Evolutionary conservation across 1,284 basidiomycete genomes (phyloP), one percentile per base, ranked within the genome.

Genomic region (Cystobasidium slooffiae): DNA sequence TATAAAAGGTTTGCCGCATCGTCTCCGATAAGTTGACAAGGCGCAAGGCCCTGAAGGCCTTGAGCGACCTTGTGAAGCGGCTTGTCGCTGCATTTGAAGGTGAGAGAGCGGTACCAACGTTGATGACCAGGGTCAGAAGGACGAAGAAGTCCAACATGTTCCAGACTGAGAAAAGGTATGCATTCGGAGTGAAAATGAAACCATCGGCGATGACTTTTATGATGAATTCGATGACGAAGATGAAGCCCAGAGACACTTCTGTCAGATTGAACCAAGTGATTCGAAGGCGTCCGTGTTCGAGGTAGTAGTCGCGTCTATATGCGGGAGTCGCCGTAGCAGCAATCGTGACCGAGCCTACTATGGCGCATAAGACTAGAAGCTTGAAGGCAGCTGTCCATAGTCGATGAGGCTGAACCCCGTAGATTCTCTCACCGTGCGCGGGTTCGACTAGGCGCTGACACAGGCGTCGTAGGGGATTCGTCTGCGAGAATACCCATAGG

Each of bases 181-280:
- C 94, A 79, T 97, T 98, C 0, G 96, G 96, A 0, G 94, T 91
- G 83, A 97, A 95, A 18, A 90, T 79, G 81, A 95, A 77, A 0
- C 96, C 96, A 79, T 99, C 96, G 0, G 96, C 96, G 61, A 94
- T 85, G 79, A 97, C 85, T 84, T 98, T 95, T 88, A 97, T 89
- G 76, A 91, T 75, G 77, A 96, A 94, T 81, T 99, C 96, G 68
- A 90, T 77, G 64, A 97, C 83, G 51, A 98, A 90, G 7, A 90
- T 84, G 65, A 90, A 84, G 0, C 90, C 91, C 64, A 98, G 90
- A 0, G 87, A 85, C 0, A 88, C 85, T 81, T 98, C 95, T 1
- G 90, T 87, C 59, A 95, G 84, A 78, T 93, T 90, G 82, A 94
- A 98, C 96, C 96, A 99, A 0, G 92, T 87, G 3, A 86, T 87